Evolutionary conservation across 768 basidiomycete species (phyloP).

Genomic region (Mycena olivaceomarginata): DNA sequence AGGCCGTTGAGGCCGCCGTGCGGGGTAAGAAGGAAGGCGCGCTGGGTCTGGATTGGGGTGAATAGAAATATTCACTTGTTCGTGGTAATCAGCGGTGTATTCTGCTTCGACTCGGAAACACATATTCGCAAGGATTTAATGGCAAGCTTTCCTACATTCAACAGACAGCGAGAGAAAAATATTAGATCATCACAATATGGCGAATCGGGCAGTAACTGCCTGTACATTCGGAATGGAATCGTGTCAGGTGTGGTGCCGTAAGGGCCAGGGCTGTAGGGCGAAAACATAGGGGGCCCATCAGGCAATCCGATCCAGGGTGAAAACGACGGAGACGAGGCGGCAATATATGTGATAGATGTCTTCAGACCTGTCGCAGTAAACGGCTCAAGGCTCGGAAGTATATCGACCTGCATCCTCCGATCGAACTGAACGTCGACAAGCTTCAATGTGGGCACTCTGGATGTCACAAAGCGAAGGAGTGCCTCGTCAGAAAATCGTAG

Average conservation of each 20-base stretch:
- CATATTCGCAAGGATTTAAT: too few species aligned
- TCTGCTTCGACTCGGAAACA: background rate
- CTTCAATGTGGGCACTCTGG: constrained; percentile 1
- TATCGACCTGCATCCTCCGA: background rate
- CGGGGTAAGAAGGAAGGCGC: constrained; percentile 71
- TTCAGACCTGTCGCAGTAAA: constrained; percentile 9
- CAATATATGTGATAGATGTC: background rate
- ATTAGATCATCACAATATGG: too few species aligned
- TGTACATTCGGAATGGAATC: too few species aligned
- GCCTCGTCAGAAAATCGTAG: constrained; percentile 19
- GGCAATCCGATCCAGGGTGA: constrained; percentile 28
- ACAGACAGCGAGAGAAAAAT: too few species aligned
- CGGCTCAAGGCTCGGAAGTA: background rate
- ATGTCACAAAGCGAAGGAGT: constrained; percentile 1
- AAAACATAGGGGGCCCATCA: background rate
- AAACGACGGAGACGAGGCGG: background rate
- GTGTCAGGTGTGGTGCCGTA: too few species aligned
- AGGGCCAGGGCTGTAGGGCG: too few species aligned
- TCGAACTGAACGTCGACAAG: constrained; percentile 7
- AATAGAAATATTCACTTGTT: background rate
- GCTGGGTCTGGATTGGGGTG: constrained; percentile 81
- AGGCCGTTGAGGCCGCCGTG: constrained; percentile 81
- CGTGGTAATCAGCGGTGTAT: background rate
- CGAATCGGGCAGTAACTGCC: too few species aligned
- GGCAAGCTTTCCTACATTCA: too few species aligned